phyloP scores from a whole-genome alignment of 1,284 basidiomycete species.

The Cutaneotrichosporon sp. region DNA sequence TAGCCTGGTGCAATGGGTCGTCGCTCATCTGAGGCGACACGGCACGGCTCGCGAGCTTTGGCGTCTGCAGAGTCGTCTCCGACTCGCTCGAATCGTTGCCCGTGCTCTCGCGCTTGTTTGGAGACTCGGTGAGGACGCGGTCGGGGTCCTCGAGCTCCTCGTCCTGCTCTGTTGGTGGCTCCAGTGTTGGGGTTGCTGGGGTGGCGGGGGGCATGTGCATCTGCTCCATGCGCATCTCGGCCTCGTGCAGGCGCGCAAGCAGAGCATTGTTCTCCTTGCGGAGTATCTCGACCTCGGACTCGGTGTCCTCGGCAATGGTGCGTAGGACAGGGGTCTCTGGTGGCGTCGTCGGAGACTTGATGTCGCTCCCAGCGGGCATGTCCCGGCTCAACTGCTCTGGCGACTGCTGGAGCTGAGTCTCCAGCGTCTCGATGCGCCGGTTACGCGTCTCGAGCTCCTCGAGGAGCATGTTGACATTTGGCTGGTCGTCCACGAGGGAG shows the following conservation, averaged over 20 bases:
- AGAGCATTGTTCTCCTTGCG: constrained; percentile 34
- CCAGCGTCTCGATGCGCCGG: constrained; percentile 64
- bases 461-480: constrained; percentile 53
- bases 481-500: constrained; percentile 60
- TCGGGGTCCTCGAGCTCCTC: constrained; percentile 20
- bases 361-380: constrained; percentile 46
- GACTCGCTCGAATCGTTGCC: constrained; percentile 24
- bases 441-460: constrained; percentile 77
- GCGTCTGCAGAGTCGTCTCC: constrained; percentile 16
- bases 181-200: constrained; percentile 10
- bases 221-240: constrained; percentile 11
- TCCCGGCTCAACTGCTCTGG: neutral
- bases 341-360: constrained; percentile 36
- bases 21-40: constrained; percentile 25
- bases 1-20: constrained; percentile 89
- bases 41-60: constrained; percentile 15
- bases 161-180: constrained; percentile 13
- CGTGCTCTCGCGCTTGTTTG: constrained; percentile 16
- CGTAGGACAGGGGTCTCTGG: constrained; percentile 20
- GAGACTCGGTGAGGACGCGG: neutral
- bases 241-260: constrained; percentile 11
- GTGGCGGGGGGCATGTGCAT: neutral
- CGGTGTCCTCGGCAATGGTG: constrained; percentile 53
- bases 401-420: constrained; percentile 57
- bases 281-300: constrained; percentile 60